Base-by-base conservation (phyloP, 768 basidiomycete species). In the Pisolithus microcarpus region DNA sequence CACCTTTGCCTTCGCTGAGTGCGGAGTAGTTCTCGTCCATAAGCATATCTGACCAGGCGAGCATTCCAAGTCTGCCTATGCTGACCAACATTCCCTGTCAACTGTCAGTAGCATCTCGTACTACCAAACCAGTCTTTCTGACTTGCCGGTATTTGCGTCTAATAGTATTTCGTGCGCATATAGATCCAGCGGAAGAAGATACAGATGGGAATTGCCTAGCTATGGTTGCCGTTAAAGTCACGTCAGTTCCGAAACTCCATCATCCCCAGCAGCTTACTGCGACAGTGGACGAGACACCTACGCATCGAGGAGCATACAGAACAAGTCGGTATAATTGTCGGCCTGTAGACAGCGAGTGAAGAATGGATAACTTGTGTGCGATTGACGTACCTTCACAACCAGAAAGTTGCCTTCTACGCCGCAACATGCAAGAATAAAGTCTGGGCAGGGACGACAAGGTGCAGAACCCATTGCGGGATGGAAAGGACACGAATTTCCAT, bases 321-420 rank as follows among this genome's bases (percentile, higher is more conserved):
- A 71, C 3, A 93, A 70, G 56, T 87, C 88, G 30, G 90, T 92
- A 71, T 87, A 91, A 70, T 89, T 77, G 63, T 86, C 91, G 15
- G 90, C 87, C 80, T 85, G 49, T 21, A 31, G 8, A 43, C 40
- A 15, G 26, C 3, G 7, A 9, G 21, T 4, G 37, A 44, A 46
- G 31, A 19, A 31, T 16, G 13, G 26, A 15, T 6, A 18, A 37
- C 37, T 34, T 34, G 31, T 10, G 10, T 34, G 31, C 1, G 30
- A 30, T 43, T 9, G 30, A 18, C 63, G 37, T 52, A 80, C 83
- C 65, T 87, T 88, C 49, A 92, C 81, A 38, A 87, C 91, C 53
- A 91, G 69, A 61, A 89, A 93, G 64, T 93, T 93, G 34, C 84
- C 90, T 64, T 92, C 91, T 36, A 92, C 90, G 61, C 92, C 91